A percentile compares a stretch with the other conserved stretches of the same genome.
Conservation (phyloP, 2,329 filamentous ascomycete genomes). For the Rugonectria rugulosa region DNA sequence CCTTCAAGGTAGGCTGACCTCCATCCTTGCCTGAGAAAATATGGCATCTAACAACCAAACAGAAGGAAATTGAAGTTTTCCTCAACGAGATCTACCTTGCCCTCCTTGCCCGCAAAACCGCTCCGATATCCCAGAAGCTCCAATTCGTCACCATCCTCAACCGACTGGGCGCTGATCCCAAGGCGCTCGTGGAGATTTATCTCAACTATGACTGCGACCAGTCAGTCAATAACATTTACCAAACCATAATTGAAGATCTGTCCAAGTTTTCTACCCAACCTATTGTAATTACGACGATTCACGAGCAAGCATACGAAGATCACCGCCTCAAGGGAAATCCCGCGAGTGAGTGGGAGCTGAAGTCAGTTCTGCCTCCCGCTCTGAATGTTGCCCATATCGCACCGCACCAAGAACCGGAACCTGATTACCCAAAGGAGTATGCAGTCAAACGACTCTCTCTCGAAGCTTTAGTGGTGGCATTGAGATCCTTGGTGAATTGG, state of each 20-base stretch:
- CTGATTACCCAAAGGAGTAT: slow-evolving; percentile 86
- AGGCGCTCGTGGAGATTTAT: slow-evolving; percentile 92
- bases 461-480: slow-evolving; percentile 85
- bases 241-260: slow-evolving; percentile 91
- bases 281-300: slow-evolving; percentile 74
- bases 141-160: slow-evolving; percentile 89
- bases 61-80: slow-evolving; percentile 98
- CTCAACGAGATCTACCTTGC: slow-evolving; percentile 96
- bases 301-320: slow-evolving; percentile 90
- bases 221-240: slow-evolving; percentile 96
- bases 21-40: not conserved
- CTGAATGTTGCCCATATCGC: slow-evolving; percentile 81
- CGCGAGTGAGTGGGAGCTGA: slow-evolving; percentile 82
- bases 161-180: slow-evolving; percentile 83
- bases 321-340: slow-evolving; percentile 68
- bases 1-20: slow-evolving; percentile 76
- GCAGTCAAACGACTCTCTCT: slow-evolving; percentile 88
- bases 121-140: slow-evolving; percentile 88
- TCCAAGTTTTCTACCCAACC: slow-evolving; percentile 85
- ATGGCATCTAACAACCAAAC: slow-evolving; percentile 37
- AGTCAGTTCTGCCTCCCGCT: slow-evolving; percentile 84
- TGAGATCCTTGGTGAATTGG: slow-evolving; percentile 93
- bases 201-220: slow-evolving; percentile 98
- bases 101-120: slow-evolving; percentile 85
- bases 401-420: slow-evolving; percentile 65